Percentiles rank a stretch among this genome's conserved stretches.
Evolutionary conservation across 805 yeast genomes (phyloP).

Genomic region (Starmerella cellae): DNA sequence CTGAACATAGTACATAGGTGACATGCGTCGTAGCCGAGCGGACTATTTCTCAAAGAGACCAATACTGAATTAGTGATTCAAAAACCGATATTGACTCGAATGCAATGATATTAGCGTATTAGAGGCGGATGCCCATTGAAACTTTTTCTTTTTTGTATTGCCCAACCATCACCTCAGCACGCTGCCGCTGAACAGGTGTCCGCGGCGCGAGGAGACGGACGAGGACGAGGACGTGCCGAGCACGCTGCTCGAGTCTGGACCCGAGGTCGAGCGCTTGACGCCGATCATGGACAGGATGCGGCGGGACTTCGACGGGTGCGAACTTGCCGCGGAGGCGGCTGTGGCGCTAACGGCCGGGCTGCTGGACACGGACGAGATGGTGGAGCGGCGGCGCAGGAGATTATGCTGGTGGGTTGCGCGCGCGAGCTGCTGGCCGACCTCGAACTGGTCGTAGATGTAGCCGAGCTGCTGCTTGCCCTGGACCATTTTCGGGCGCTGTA

Average conservation of each 20-base stretch:
- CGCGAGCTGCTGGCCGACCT: constrained; percentile 22
- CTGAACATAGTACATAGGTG: too few relatives aligned
- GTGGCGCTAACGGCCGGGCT: neutral
- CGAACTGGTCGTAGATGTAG: constrained; percentile 29
- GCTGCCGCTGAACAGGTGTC: neutral
- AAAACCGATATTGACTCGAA: too few relatives aligned
- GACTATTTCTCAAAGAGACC: too few relatives aligned
- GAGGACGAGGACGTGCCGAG: neutral
- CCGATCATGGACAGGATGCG: constrained; percentile 2
- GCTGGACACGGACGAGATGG: constrained; percentile 1
- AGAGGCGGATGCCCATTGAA: too few relatives aligned
- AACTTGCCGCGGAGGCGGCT: neutral
- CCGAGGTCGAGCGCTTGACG: too few relatives aligned
- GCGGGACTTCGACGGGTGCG: neutral
- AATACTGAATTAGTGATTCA: too few relatives aligned
- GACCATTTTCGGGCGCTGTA: constrained; percentile 34
- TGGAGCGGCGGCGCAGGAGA: constrained; percentile 4
- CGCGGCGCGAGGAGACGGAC: neutral
- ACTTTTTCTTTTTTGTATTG: too few relatives aligned
- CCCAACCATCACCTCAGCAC: neutral
- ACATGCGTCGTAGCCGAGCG: too few relatives aligned
- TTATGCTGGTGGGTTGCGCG: constrained; percentile 11
- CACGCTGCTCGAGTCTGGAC: too few relatives aligned
- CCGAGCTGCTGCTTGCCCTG: constrained; percentile 30
- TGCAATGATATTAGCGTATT: too few relatives aligned